Percentiles rank a stretch among this genome's conserved stretches.
phyloP scores from a whole-genome alignment of 1,284 basidiomycete genomes.

The Marasmius tenuissimus region DNA sequence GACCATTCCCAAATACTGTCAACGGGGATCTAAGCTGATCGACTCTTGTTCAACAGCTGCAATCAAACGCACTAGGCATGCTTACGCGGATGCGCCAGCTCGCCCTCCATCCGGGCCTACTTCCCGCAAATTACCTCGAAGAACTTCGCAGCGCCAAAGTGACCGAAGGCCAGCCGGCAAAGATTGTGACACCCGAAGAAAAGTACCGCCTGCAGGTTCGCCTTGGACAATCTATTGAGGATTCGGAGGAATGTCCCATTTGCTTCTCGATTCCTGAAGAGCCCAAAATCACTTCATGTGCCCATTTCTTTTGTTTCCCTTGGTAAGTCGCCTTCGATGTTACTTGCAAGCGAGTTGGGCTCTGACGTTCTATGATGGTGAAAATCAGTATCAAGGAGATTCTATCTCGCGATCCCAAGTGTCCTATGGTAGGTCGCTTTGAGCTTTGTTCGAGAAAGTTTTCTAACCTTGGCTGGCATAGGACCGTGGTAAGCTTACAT shows the following conservation, averaged over 20 bases:
- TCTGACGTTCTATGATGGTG: background rate
- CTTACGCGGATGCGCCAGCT: slow-evolving; percentile 87
- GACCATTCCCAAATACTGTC: background rate
- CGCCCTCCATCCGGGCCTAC: slow-evolving; percentile 76
- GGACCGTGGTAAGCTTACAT: slow-evolving; percentile 71
- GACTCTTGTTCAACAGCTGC: slow-evolving; percentile 41
- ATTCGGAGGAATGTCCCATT: slow-evolving; percentile 83
- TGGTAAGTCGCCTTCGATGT: slow-evolving; percentile 45
- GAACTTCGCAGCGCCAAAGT: slow-evolving; percentile 49
- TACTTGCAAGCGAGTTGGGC: background rate
- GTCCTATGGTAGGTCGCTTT: slow-evolving; percentile 70
- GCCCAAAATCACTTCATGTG: slow-evolving; percentile 78
- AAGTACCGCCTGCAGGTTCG: slow-evolving; percentile 59
- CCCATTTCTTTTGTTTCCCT: slow-evolving; percentile 74
- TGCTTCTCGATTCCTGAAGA: slow-evolving; percentile 69
- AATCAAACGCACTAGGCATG: slow-evolving; percentile 76
- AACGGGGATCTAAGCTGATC: too few relatives aligned
- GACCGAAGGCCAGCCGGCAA: slow-evolving; percentile 28
- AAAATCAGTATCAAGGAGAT: slow-evolving; percentile 62
- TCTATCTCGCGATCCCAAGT: slow-evolving; percentile 65
- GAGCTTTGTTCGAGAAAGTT: slow-evolving; percentile 7
- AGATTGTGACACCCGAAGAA: slow-evolving; percentile 47
- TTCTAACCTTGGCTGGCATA: slow-evolving; percentile 20
- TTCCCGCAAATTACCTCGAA: slow-evolving; percentile 76
- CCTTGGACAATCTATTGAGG: slow-evolving; percentile 72